Conservation (phyloP, 345 rosid genomes). For the Carallia brachiata region DNA sequence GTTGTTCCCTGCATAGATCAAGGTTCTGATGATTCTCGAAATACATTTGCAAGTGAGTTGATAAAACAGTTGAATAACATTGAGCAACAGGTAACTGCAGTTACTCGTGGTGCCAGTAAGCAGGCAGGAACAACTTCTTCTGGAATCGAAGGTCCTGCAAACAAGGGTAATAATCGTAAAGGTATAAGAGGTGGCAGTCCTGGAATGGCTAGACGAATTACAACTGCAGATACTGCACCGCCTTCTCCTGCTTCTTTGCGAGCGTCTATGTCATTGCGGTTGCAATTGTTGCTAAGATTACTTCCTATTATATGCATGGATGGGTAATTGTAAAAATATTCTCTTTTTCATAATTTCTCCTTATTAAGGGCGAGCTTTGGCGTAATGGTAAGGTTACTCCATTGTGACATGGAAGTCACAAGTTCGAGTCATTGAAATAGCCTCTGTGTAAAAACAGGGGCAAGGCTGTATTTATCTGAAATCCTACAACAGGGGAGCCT, state of each 20-base stretch:
- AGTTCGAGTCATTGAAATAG: too few relatives aligned
- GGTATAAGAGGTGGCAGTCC: slow-evolving; percentile 84
- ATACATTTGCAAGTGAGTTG: slow-evolving; percentile 81
- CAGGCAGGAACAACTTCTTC: slow-evolving; percentile 49
- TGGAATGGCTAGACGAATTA: slow-evolving; percentile 58
- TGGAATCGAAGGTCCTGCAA: slow-evolving; percentile 64
- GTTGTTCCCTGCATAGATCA: slow-evolving; percentile 97
- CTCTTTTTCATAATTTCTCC: background rate
- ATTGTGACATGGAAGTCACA: too few relatives aligned
- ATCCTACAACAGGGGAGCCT: too few relatives aligned
- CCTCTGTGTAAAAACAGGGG: too few relatives aligned
- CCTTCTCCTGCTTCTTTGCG: slow-evolving; percentile 80
- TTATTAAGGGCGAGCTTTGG: too few relatives aligned
- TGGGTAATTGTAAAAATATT: slow-evolving; percentile 35
- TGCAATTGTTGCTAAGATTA: slow-evolving; percentile 80
- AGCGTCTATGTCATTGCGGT: slow-evolving; percentile 79
- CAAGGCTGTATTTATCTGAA: too few relatives aligned
- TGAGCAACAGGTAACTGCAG: slow-evolving; percentile 72
- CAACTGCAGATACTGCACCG: slow-evolving; percentile 49
- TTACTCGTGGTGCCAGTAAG: slow-evolving; percentile 66
- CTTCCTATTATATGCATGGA: slow-evolving; percentile 74
- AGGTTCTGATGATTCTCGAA: slow-evolving; percentile 81
- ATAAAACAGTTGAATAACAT: slow-evolving; percentile 79
- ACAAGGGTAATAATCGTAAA: slow-evolving; percentile 63
- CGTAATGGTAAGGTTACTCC: too few relatives aligned